Evolutionary conservation across 176 grass and related monocot species (phyloP), one percentile per base, ranked within the genome.

Genomic region (Hyparrhenia diplandra): DNA sequence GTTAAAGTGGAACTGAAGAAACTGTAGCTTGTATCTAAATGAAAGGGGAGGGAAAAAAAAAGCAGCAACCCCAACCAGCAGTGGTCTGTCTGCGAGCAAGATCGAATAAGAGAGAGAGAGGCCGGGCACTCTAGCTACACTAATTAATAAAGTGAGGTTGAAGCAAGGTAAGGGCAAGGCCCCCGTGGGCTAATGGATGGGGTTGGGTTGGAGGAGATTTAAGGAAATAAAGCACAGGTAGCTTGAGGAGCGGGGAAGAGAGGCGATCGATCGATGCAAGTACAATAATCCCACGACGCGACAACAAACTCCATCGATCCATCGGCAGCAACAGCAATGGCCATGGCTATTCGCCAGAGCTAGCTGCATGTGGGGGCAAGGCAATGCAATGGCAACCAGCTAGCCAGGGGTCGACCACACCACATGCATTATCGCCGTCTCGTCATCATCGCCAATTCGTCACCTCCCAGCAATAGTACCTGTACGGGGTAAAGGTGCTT

Each of bases 131-230:
- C 5, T 49, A 49, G 52, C 41, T 42, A 76, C 70, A n/a, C n/a
- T n/a, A n/a, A n/a, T n/a, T 81, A 27, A 83, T 85, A 85, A 90
- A 96, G 86, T 97, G 79, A 79, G 82, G 55, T 90, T 90, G 85
- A 97, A 97, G 94, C 91, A 97, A 97, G 67, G 62, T 42, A 66
- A 82, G 54, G 64, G 27, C 28, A 20, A 84, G 81, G 20, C 43
- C 72, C 71, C 80, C 80, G 86, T 83, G 72, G 77, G 52, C 79
- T 75, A 69, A 75, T 73, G 86, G 80, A 43, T 43, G 41, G 77
- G 25, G 20, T 6, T 51, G 60, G 77, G 41, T 29, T 21, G 76
- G 74, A 16, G 45, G 12, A 69, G 68, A 81, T 82, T 85, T 80
- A 84, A 85, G 82, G 82, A 47, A 84, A 89, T 72, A 72, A 72